phyloP scores from a whole-genome alignment of 2,329 filamentous ascomycete genomes.

The Phyllosticta ampelicida region DNA sequence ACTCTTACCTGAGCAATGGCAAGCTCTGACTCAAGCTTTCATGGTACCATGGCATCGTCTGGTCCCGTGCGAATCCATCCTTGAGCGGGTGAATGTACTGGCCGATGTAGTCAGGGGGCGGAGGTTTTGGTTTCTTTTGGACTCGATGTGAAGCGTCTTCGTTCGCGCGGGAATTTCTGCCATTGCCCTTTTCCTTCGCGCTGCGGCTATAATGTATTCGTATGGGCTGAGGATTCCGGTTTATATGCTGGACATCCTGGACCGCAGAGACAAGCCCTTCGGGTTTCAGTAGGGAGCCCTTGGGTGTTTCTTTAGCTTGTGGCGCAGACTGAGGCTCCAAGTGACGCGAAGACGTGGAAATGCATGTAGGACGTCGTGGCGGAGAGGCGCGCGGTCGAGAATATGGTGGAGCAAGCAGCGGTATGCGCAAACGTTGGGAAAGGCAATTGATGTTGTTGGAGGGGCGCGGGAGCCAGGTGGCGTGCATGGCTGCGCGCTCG shows the following conservation, averaged over 20 bases:
- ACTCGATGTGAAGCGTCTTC: background rate
- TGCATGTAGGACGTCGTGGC: background rate
- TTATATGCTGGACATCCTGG: background rate
- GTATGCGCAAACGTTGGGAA: background rate
- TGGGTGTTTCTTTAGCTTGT: background rate
- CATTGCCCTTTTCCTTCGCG: too few relatives aligned
- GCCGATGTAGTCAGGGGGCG: conserved; percentile 1
- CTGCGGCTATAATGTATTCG: background rate
- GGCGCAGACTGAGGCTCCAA: background rate
- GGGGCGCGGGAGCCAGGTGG: background rate
- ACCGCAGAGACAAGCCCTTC: background rate
- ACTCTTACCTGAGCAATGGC: background rate
- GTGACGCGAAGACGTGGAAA: background rate
- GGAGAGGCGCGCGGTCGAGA: background rate
- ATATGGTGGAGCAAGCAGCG: background rate
- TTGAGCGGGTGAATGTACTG: background rate
- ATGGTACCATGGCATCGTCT: conserved; percentile 1
- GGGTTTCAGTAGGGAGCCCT: background rate
- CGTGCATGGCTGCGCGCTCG: background rate
- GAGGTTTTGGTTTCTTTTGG: background rate
- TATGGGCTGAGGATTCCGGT: background rate
- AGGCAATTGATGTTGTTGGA: background rate
- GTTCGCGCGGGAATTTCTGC: background rate
- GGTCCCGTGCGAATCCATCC: background rate
- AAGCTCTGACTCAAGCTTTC: background rate